phyloP scores from a whole-genome alignment of 352 stramenopile species.

The Globisporangium abappressorium region DNA sequence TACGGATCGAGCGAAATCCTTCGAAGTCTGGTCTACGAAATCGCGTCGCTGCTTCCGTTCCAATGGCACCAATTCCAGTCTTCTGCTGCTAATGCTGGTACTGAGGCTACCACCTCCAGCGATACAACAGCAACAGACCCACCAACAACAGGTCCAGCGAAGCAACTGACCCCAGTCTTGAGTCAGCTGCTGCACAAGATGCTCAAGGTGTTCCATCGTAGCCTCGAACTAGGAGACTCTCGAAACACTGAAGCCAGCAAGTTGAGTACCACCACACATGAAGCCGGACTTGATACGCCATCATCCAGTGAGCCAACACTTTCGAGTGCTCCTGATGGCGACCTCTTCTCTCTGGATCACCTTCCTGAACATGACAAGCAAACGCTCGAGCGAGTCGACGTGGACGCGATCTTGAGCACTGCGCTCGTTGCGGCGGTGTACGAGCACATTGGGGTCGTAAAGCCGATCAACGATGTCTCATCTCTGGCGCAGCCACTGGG shows the following conservation, averaged over 20 bases:
- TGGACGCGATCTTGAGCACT: conserved; percentile 24
- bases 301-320: background rate
- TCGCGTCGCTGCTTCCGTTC: conserved; percentile 36
- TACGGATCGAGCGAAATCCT: conserved; percentile 23
- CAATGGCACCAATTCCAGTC: conserved; percentile 26
- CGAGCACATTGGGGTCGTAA: conserved; percentile 32
- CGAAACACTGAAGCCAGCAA: background rate
- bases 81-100: background rate
- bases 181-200: background rate
- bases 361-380: background rate
- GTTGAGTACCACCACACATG: background rate
- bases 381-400: conserved; percentile 8
- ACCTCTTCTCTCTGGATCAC: background rate
- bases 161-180: background rate
- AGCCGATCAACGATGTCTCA: background rate
- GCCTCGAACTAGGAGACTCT: background rate
- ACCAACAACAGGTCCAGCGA: background rate
- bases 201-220: background rate
- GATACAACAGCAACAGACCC: background rate
- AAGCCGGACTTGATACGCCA: background rate
- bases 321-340: background rate
- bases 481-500: background rate
- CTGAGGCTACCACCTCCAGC: background rate
- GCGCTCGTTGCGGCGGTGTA: conserved; percentile 43
- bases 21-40: conserved; percentile 29